Conservation (phyloP, 1,139 yeast genomes). For the Yarrowia galli region DNA sequence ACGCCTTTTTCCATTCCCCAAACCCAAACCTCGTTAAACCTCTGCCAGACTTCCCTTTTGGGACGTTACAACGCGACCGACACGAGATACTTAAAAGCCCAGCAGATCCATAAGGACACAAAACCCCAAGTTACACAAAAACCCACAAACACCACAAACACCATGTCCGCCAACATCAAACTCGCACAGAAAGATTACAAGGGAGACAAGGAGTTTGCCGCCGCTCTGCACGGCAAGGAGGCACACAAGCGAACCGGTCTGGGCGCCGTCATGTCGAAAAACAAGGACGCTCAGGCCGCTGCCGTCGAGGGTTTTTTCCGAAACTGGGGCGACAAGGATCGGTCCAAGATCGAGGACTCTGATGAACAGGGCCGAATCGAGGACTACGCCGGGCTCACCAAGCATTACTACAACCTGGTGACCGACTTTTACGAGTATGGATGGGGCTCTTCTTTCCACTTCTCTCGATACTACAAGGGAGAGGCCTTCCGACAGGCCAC, state of each 20-base stretch:
- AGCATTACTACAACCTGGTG: slow-evolving; percentile 94
- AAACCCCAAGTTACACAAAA: not conserved
- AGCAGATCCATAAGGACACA: not conserved
- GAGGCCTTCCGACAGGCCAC: slow-evolving; percentile 94
- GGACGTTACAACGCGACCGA: slow-evolving; percentile 21
- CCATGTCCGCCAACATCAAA: slow-evolving; percentile 47
- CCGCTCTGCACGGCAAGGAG: slow-evolving; percentile 82
- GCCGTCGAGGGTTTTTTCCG: slow-evolving; percentile 92
- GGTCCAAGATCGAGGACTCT: slow-evolving; percentile 66
- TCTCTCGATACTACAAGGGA: slow-evolving; percentile 90
- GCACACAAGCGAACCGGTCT: slow-evolving; percentile 73
- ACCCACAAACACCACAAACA: slow-evolving; percentile 32
- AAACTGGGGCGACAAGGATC: slow-evolving; percentile 77
- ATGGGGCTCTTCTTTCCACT: slow-evolving; percentile 99
- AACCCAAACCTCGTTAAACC: not conserved
- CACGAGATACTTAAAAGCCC: slow-evolving; percentile 14
- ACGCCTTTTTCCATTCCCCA: slow-evolving; percentile 18
- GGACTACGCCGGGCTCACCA: slow-evolving; percentile 89
- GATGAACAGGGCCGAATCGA: slow-evolving; percentile 72
- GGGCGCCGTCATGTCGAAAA: slow-evolving; percentile 76
- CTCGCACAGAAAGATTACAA: slow-evolving; percentile 53
- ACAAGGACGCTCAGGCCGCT: slow-evolving; percentile 76
- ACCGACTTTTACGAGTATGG: slow-evolving; percentile 98
- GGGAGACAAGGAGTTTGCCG: slow-evolving; percentile 66
- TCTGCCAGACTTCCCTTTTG: not conserved